Percentiles rank a stretch among this genome's conserved stretches.
Conservation (phyloP, 441 rosid species). For the Euphorbia schlechtendalii region DNA sequence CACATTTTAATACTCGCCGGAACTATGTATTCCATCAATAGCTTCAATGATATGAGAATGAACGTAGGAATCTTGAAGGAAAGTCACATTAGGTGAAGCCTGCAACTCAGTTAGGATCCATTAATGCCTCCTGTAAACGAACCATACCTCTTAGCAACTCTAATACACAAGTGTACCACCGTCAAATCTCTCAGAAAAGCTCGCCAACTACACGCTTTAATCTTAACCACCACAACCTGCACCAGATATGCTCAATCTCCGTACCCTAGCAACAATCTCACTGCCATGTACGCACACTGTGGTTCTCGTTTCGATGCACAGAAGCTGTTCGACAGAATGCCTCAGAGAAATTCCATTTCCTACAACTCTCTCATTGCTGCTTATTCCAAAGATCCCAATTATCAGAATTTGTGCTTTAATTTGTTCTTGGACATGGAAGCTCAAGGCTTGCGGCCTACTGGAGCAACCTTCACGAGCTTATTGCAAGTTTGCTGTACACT, state of each 20-base stretch:
- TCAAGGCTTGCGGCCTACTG: conserved; percentile 52
- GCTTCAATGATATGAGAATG: too few relatives aligned
- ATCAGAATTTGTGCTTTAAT: conserved; percentile 27
- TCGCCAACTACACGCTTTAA: conserved; percentile 64
- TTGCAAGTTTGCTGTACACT: conserved; percentile 47
- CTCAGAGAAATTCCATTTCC: conserved; percentile 50
- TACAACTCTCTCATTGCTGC: conserved; percentile 65
- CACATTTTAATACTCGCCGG: too few relatives aligned
- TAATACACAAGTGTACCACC: conserved; percentile 53
- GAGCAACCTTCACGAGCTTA: conserved; percentile 63
- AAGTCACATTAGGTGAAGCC: neutral
- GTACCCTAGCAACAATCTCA: conserved; percentile 50
- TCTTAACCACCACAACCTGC: conserved; percentile 34
- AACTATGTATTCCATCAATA: too few relatives aligned
- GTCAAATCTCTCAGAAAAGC: conserved; percentile 39
- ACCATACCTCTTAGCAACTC: conserved; percentile 24
- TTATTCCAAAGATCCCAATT: conserved; percentile 39
- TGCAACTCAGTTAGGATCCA: neutral
- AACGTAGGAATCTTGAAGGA: neutral
- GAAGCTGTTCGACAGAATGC: conserved; percentile 67
- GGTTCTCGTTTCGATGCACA: conserved; percentile 46
- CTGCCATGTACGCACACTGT: conserved; percentile 60
- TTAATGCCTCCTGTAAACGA: conserved; percentile 32
- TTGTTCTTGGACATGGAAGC: conserved; percentile 34
- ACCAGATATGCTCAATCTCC: conserved; percentile 31